Evolutionary conservation across 495 filamentous ascomycete species (phyloP), one percentile per base, ranked within the genome.

Genomic region (Pseudotulostoma volvatum): DNA sequence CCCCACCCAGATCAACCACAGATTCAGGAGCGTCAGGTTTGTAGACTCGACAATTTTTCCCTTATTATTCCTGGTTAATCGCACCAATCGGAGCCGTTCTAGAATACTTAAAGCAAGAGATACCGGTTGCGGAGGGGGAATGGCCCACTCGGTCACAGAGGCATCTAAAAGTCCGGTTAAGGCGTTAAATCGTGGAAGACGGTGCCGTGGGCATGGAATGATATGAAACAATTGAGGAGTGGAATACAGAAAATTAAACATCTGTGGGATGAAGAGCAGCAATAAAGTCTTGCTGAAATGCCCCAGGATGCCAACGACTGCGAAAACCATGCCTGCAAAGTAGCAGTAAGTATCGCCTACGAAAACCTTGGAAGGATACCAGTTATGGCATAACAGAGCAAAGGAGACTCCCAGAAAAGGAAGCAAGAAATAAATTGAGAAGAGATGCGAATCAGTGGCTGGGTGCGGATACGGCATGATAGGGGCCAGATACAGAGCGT

Each of bases 341-440:
- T 99, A 99, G 67, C 90, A 99, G 64, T 96, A 99, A 13, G 90
- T 99, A 53, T 99, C 90, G 17, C 90, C 90, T 1, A 94, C 88
- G 50, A 99, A 99, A 1, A 94, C 92, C 39, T 75, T 76, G 9
- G 88, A 82, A 1, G 90, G 90, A 54, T 88, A 99, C 84, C 86
- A 93, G 51, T 99, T 99, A 61, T 99, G 86, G 54, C 56, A 73
- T 46, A 85, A 70, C 17, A 99, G 71, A 1, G 90, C 92, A 16
- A 80, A 53, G 11, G 85, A 93, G 28, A 95, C 90, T 20, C 86
- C 90, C 21, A 95, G 66, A 57, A 96, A 96, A 14, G 90, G 90
- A 7, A 96, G 68, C 17, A 99, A 71, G 46, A 96, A 81, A 61
- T 87, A 96, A 30, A 95, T 75, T 15, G 82, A 88, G 71, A 96